Conservation (phyloP, 2,329 filamentous ascomycete genomes). For the Penicillium capsulatum region DNA sequence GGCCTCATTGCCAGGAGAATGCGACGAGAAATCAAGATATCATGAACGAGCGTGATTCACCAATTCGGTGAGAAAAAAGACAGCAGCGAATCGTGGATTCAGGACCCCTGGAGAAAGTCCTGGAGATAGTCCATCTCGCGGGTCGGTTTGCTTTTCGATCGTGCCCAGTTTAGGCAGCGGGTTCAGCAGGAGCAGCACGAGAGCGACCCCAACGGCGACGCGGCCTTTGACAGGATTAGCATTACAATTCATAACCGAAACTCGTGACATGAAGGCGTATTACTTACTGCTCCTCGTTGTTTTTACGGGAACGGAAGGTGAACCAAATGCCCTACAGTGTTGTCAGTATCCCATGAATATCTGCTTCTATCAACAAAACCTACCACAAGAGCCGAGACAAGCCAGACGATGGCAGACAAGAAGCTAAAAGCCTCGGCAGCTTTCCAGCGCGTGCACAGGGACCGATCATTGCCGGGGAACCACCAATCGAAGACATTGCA, state of each 20-base stretch:
- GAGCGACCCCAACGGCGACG: constrained; percentile 21
- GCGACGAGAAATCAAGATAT: constrained; percentile 11
- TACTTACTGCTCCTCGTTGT: constrained; percentile 22
- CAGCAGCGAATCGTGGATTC: too few relatives aligned
- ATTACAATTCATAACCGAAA: neutral
- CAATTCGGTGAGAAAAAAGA: too few relatives aligned
- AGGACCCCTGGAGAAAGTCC: too few relatives aligned
- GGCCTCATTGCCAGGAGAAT: constrained; percentile 13
- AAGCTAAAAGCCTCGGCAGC: constrained; percentile 68
- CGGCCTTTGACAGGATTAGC: neutral
- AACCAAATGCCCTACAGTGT: constrained; percentile 33
- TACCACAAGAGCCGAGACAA: constrained; percentile 58
- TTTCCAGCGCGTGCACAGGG: constrained; percentile 65
- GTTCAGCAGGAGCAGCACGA: constrained; percentile 4
- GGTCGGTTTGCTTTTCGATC: too few relatives aligned
- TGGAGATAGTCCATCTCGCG: too few relatives aligned
- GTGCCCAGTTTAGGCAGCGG: neutral
- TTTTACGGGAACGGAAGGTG: constrained; percentile 28
- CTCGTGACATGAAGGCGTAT: neutral
- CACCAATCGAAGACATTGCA: constrained; percentile 59
- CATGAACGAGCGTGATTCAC: constrained; percentile 10
- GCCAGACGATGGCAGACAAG: constrained; percentile 66
- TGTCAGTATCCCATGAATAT: constrained; percentile 8
- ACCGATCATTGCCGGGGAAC: constrained; percentile 46
- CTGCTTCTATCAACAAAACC: constrained; percentile 8